Evolutionary conservation across 176 grass and related monocot species (phyloP).

Genomic region (Triticum monococcum): DNA sequence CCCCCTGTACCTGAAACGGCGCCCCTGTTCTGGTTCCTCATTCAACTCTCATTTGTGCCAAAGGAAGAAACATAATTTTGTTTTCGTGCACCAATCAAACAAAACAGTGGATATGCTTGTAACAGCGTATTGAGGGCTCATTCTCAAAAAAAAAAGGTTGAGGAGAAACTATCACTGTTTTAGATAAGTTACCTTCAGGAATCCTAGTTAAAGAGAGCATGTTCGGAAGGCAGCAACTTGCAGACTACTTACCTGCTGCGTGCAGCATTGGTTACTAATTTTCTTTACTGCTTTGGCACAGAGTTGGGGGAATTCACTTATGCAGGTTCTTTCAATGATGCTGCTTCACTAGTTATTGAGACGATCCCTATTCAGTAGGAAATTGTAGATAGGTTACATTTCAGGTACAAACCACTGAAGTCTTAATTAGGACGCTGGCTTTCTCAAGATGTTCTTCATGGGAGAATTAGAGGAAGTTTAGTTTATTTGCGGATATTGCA

Average conservation of each 20-base stretch:
- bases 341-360: not conserved
- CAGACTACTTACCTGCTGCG: not conserved
- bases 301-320: constrained; percentile 24
- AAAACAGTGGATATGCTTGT: not conserved
- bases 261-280: constrained; percentile 15
- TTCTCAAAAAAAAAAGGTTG: not conserved
- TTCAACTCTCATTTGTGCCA: not conserved
- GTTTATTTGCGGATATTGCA: constrained; percentile 15
- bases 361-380: not conserved
- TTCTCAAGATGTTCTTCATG: constrained; percentile 19
- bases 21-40: not conserved
- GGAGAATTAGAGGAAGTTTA: constrained; percentile 20
- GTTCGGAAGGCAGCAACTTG: not conserved
- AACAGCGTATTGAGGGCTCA: not conserved
- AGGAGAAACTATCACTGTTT: not conserved
- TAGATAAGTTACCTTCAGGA: not conserved
- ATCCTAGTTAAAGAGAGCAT: not conserved
- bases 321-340: constrained; percentile 21
- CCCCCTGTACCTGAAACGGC: not conserved
- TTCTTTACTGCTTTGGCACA: constrained; percentile 9
- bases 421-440: constrained; percentile 11
- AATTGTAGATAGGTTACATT: constrained; percentile 47
- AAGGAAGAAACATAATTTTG: not conserved
- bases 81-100: not conserved
- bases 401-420: constrained; percentile 33